Conservation (phyloP, 768 basidiomycete species). For the Boletus pseudo-olivaceus region DNA sequence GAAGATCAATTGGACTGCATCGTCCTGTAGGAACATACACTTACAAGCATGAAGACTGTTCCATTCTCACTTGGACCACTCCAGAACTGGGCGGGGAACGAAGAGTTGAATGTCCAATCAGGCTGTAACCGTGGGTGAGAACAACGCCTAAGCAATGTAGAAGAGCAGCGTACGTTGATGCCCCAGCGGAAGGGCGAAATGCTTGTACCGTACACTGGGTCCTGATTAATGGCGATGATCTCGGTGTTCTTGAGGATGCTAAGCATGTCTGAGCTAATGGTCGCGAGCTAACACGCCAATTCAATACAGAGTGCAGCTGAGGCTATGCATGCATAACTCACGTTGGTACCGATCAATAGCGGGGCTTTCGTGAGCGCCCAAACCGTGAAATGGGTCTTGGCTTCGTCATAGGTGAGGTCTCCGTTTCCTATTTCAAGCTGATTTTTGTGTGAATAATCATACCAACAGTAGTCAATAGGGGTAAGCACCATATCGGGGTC, state of each 20-base stretch:
- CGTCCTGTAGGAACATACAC: conserved; percentile 4
- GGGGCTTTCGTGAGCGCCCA: conserved; percentile 71
- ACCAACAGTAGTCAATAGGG: not conserved
- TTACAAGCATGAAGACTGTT: conserved; percentile 63
- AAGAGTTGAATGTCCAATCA: conserved; percentile 35
- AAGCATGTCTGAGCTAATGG: conserved; percentile 47
- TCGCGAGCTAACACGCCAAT: conserved; percentile 40
- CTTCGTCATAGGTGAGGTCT: conserved; percentile 56
- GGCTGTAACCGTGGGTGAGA: conserved; percentile 21
- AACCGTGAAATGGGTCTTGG: conserved; percentile 65
- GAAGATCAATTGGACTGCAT: not conserved
- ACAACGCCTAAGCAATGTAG: not conserved
- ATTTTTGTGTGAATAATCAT: conserved; percentile 3
- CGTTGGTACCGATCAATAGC: conserved; percentile 59
- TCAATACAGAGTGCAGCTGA: not conserved
- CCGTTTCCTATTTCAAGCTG: conserved; percentile 66
- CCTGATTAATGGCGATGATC: conserved; percentile 66
- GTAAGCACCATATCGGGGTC: conserved; percentile 58
- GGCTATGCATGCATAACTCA: conserved; percentile 24
- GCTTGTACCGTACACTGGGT: conserved; percentile 55
- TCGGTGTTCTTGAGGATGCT: conserved; percentile 58
- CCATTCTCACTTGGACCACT: conserved; percentile 61
- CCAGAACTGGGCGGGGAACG: conserved; percentile 65
- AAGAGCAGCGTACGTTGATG: conserved; percentile 44
- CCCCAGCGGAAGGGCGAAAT: conserved; percentile 71